phyloP scores from a whole-genome alignment of 2,329 filamentous ascomycete species.

The Penicillium sp. region DNA sequence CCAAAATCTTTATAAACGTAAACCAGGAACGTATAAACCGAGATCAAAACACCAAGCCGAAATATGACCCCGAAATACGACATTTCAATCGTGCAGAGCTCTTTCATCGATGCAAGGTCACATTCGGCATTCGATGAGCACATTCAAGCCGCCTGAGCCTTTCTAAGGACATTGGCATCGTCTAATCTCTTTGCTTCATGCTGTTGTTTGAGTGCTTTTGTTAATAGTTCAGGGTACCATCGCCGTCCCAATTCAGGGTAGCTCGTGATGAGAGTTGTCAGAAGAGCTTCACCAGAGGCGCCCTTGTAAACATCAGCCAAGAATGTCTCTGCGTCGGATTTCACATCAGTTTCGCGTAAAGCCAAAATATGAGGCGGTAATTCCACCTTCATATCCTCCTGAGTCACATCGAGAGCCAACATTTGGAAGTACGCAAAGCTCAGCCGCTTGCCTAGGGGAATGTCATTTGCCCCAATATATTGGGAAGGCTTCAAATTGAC shows the following conservation, averaged over 20 bases:
- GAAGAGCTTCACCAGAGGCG: neutral
- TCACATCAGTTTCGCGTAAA: neutral
- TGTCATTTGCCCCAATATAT: neutral
- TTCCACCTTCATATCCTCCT: neutral
- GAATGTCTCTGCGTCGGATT: neutral
- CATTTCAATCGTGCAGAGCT: too few species aligned
- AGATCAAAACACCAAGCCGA: too few species aligned
- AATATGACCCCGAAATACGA: too few species aligned
- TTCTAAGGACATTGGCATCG: neutral
- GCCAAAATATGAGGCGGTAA: neutral
- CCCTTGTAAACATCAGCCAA: neutral
- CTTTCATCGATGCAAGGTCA: too few species aligned
- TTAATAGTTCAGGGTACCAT: neutral
- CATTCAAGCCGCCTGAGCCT: neutral
- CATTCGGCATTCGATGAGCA: too few species aligned
- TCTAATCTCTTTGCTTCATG: neutral
- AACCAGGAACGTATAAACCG: too few species aligned
- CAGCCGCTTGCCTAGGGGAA: neutral
- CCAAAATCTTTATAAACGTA: too few species aligned
- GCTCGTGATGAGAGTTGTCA: neutral
- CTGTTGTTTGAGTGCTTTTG: neutral
- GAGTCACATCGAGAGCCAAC: neutral
- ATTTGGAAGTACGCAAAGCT: neutral
- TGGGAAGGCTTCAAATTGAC: slow-evolving; percentile 11
- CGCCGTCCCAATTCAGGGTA: neutral